A percentile compares a stretch with the other conserved stretches of the same genome.
phyloP scores from a whole-genome alignment of 257 asterid species.

The Dorcoceras hygrometricum region DNA sequence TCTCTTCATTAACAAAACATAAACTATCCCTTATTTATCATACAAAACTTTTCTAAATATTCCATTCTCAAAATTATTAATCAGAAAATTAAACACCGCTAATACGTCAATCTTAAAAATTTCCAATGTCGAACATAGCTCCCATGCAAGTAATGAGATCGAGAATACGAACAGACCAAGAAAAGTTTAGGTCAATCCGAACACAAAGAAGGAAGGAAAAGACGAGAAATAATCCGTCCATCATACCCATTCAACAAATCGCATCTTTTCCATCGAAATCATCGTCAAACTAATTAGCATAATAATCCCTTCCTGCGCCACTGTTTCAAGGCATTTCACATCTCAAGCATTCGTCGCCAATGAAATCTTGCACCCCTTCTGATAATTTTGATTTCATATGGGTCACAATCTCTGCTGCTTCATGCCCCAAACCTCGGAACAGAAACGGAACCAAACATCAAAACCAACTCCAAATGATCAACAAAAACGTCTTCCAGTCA shows the following conservation, averaged over 20 bases:
- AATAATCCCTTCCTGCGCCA: not conserved
- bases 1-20: no score
- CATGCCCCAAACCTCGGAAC: constrained; percentile 23
- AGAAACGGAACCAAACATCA: not conserved
- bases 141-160: no score
- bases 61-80: no score
- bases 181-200: not conserved
- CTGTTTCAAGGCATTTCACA: not conserved
- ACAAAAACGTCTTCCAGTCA: not conserved
- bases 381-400: constrained; percentile 13
- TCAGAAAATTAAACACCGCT: no score
- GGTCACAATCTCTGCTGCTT: constrained; percentile 36
- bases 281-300: constrained; percentile 12
- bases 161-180: no score
- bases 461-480: no score
- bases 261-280: not conserved
- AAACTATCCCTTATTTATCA: no score
- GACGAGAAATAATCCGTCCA: not conserved
- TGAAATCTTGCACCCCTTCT: no score
- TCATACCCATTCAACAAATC: no score
- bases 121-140: no score
- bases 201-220: not conserved
- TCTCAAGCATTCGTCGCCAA: not conserved
- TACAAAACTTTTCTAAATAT: no score
- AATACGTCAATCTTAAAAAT: no score